Evolutionary conservation across 2,329 filamentous ascomycete species (phyloP).

Genomic region (Karstenula rhodostoma): DNA sequence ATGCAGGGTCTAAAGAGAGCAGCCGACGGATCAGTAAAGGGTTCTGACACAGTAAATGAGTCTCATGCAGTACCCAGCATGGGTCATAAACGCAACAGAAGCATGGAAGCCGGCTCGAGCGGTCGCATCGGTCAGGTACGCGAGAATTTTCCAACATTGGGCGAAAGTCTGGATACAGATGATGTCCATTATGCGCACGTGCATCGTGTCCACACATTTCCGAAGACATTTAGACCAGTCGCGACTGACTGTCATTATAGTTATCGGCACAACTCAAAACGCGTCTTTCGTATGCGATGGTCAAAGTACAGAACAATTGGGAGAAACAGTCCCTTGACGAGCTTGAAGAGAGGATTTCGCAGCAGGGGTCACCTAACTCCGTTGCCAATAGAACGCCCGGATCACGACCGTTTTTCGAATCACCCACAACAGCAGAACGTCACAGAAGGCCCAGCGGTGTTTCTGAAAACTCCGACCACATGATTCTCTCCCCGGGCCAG

Average conservation of each 20-base stretch:
- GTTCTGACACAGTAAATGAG: conserved; percentile 31
- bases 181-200: neutral
- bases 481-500: conserved; percentile 42
- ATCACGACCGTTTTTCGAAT: conserved; percentile 39
- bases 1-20: conserved; percentile 73
- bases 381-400: conserved; percentile 58
- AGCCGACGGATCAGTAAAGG: conserved; percentile 74
- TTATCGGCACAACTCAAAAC: conserved; percentile 81
- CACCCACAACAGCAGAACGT: conserved; percentile 36
- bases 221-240: too few species aligned
- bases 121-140: conserved; percentile 78
- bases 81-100: conserved; percentile 75
- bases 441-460: conserved; percentile 46
- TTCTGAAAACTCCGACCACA: conserved; percentile 47
- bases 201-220: neutral
- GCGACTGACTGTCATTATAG: conserved; percentile 55
- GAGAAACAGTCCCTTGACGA: conserved; percentile 80
- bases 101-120: conserved; percentile 71
- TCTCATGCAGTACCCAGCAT: conserved; percentile 28
- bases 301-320: conserved; percentile 89
- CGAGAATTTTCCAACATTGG: conserved; percentile 28
- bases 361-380: conserved; percentile 70
- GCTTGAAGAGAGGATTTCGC: conserved; percentile 77
- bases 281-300: conserved; percentile 89
- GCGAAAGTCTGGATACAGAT: neutral